A percentile compares a stretch with the other conserved stretches of the same genome.
These are phyloP conservation scores for Boeremia exigua DNA, from an alignment of 2,329 filamentous ascomycete species.

Conservation along the genomic window DNA sequence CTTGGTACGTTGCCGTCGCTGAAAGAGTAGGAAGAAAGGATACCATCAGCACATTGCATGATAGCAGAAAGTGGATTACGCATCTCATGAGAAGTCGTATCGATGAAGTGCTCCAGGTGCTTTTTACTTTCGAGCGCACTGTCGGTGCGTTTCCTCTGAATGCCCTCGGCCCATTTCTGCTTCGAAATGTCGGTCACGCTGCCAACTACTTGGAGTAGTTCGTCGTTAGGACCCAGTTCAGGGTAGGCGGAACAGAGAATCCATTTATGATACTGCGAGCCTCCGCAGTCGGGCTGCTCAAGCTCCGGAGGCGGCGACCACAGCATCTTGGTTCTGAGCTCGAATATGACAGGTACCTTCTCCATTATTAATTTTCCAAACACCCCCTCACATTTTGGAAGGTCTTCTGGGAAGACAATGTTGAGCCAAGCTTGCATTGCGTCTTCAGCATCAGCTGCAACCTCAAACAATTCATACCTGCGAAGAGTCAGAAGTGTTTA, in stretches of 20 bases:
- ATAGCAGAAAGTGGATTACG: constrained; percentile 53
- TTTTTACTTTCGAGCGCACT: constrained; percentile 42
- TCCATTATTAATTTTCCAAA: constrained; percentile 41
- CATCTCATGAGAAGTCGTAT: constrained; percentile 51
- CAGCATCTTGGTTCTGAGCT: constrained; percentile 46
- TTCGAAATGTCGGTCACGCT: constrained; percentile 47
- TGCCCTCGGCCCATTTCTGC: constrained; percentile 46
- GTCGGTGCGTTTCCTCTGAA: constrained; percentile 39
- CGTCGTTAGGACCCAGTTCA: constrained; percentile 27
- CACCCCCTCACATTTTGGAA: constrained; percentile 35
- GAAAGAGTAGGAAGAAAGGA: constrained; percentile 34
- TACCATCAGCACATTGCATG: constrained; percentile 52
- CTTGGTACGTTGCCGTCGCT: constrained; percentile 9
- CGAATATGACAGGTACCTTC: constrained; percentile 44
- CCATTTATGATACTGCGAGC: constrained; percentile 32
- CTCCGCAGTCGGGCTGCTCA: constrained; percentile 14
- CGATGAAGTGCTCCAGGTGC: constrained; percentile 46
- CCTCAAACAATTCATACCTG: constrained; percentile 38
- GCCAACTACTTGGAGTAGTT: constrained; percentile 42
- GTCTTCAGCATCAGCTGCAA: constrained; percentile 24
- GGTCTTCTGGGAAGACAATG: constrained; percentile 45
- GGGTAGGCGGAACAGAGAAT: constrained; percentile 41
- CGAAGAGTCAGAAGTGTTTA: background rate
- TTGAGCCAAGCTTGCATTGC: constrained; percentile 27
- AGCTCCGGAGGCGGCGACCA: constrained; percentile 39